Percentiles rank a stretch among this genome's conserved stretches.
Evolutionary conservation across 345 rosid genomes (phyloP).

Genomic region (Salix udensis): DNA sequence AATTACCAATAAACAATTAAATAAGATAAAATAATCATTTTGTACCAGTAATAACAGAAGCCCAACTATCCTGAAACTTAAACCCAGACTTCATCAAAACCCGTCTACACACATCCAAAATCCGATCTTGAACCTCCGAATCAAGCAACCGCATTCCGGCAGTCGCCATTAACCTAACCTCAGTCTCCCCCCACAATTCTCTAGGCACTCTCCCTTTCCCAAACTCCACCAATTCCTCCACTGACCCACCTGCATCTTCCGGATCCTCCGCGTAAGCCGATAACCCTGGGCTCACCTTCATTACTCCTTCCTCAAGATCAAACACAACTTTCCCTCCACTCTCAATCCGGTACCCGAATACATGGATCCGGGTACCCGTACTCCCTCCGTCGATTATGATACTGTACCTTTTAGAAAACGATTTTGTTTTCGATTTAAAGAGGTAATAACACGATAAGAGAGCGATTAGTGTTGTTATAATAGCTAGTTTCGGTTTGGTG

Average conservation of each 20-base stretch:
- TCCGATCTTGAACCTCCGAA: constrained; percentile 43
- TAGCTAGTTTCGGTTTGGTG: constrained; percentile 22
- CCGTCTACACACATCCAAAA: constrained; percentile 50
- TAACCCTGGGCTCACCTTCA: constrained; percentile 78
- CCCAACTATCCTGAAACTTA: constrained; percentile 64
- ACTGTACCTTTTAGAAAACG: constrained; percentile 22
- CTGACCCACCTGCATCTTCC: constrained; percentile 49
- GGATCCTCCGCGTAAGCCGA: constrained; percentile 62
- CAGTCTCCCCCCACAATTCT: constrained; percentile 59
- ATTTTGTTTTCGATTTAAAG: constrained; percentile 2
- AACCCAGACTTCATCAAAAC: constrained; percentile 65
- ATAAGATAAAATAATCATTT: neutral
- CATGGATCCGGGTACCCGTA: constrained; percentile 76
- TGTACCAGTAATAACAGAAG: constrained; percentile 75
- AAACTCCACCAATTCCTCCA: constrained; percentile 59
- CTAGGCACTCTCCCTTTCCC: constrained; percentile 53
- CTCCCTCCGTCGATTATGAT: constrained; percentile 82
- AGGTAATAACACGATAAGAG: constrained; percentile 24
- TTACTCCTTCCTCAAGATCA: constrained; percentile 41
- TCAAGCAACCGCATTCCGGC: constrained; percentile 86
- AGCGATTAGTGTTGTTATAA: constrained; percentile 16
- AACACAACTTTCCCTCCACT: constrained; percentile 39
- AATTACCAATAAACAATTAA: neutral
- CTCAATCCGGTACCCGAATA: constrained; percentile 39
- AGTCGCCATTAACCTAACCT: constrained; percentile 84